Evolutionary conservation across 2,329 filamentous ascomycete genomes (phyloP).

Genomic region (Fusarium marasasianum): DNA sequence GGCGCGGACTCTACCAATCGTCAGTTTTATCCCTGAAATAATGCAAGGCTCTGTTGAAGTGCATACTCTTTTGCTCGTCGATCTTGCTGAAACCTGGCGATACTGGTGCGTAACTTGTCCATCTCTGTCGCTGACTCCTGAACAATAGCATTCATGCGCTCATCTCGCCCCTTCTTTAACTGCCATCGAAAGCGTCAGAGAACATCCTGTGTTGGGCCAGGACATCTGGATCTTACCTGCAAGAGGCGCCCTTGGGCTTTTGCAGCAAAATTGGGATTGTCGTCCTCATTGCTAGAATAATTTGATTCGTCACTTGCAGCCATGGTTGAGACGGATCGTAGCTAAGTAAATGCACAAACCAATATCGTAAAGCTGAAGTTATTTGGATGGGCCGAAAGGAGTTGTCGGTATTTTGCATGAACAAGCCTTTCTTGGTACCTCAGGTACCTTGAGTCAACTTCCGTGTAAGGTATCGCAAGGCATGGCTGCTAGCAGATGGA

Average conservation of each 20-base stretch:
- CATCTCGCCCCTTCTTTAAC: slow-evolving; percentile 46
- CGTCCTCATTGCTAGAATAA: slow-evolving; percentile 30
- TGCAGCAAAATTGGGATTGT: slow-evolving; percentile 38
- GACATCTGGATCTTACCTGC: slow-evolving; percentile 24
- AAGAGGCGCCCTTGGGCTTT: slow-evolving; percentile 43
- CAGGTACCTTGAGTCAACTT: not conserved
- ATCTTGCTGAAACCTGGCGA: slow-evolving; percentile 35
- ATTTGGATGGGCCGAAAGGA: not conserved
- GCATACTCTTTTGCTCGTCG: slow-evolving; percentile 37
- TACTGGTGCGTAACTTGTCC: slow-evolving; percentile 37
- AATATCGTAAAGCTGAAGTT: not conserved
- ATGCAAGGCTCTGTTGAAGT: not conserved
- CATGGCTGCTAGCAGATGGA: not conserved
- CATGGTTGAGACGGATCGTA: slow-evolving; percentile 12
- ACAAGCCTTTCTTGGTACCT: not conserved
- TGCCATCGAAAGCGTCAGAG: slow-evolving; percentile 14
- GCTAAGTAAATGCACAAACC: not conserved
- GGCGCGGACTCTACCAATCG: slow-evolving; percentile 20
- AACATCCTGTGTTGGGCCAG: not conserved
- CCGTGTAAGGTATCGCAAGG: too few relatives aligned
- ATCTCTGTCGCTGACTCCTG: slow-evolving; percentile 39
- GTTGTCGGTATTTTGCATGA: not conserved
- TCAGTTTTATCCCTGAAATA: not conserved
- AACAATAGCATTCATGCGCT: slow-evolving; percentile 37
- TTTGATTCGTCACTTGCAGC: slow-evolving; percentile 20